Percentiles rank a stretch among this genome's conserved stretches.
Evolutionary conservation across 768 basidiomycete species (phyloP).

Genomic region (Rhizopogon roseolus): DNA sequence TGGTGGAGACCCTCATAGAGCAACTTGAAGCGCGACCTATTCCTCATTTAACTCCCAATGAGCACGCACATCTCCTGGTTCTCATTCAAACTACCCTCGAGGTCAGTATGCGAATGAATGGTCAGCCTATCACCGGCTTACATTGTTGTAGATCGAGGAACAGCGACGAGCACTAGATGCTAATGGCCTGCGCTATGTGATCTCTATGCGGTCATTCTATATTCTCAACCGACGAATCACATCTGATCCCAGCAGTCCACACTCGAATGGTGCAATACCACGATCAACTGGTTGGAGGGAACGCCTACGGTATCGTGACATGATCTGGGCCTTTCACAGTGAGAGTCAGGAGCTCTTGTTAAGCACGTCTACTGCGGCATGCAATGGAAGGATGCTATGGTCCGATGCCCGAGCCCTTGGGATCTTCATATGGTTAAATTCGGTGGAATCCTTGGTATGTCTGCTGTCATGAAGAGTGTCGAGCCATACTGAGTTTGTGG

Average conservation of each 20-base stretch:
- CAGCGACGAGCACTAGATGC: constrained; percentile 87
- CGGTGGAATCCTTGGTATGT: constrained; percentile 72
- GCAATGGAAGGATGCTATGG: constrained; percentile 87
- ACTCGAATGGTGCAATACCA: constrained; percentile 36
- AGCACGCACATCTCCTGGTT: constrained; percentile 78
- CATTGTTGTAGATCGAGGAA: constrained; percentile 66
- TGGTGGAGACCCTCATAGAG: constrained; percentile 59
- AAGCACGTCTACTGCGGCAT: constrained; percentile 62
- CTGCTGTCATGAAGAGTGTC: neutral
- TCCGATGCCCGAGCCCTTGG: constrained; percentile 83
- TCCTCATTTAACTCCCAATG: constrained; percentile 70
- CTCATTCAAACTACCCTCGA: constrained; percentile 86
- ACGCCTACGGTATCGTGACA: constrained; percentile 87
- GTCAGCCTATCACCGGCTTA: constrained; percentile 2
- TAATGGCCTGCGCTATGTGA: constrained; percentile 89
- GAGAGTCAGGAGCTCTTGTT: constrained; percentile 87
- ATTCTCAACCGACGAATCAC: constrained; percentile 68
- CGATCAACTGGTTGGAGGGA: constrained; percentile 56
- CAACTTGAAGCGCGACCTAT: constrained; percentile 58
- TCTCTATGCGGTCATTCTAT: constrained; percentile 89
- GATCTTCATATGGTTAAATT: constrained; percentile 83
- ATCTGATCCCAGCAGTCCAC: constrained; percentile 42
- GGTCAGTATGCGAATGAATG: constrained; percentile 36
- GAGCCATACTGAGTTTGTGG: neutral
- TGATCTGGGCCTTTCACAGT: constrained; percentile 96